These are phyloP conservation scores for Clarireedia homoeocarpa DNA, from an alignment of 2,329 filamentous ascomycete genomes.

Conservation along the genomic window DNA sequence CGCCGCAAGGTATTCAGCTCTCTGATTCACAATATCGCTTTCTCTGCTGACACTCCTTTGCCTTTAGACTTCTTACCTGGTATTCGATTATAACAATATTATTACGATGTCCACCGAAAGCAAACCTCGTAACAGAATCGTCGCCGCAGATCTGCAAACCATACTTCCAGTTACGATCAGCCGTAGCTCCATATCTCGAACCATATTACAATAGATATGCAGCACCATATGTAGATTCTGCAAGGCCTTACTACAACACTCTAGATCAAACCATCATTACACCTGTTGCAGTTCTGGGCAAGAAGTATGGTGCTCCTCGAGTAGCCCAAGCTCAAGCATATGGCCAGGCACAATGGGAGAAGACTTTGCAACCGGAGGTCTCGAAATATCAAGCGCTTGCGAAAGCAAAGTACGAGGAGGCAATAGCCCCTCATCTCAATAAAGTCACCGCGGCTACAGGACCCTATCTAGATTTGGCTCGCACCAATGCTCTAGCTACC, in stretches of 20 bases:
- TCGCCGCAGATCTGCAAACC: conserved; percentile 77
- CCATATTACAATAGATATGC: conserved; percentile 85
- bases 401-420: conserved; percentile 59
- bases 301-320: conserved; percentile 68
- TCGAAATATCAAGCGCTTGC: conserved; percentile 53
- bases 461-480: conserved; percentile 67
- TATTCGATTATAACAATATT: conserved; percentile 74
- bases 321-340: conserved; percentile 60
- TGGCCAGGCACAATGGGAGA: conserved; percentile 67
- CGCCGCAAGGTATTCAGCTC: conserved; percentile 43
- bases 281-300: conserved; percentile 59
- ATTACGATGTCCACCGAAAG: conserved; percentile 70
- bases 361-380: conserved; percentile 67
- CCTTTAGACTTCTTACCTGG: conserved; percentile 68
- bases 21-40: not conserved
- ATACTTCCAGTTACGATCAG: conserved; percentile 60
- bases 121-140: conserved; percentile 57
- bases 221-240: conserved; percentile 70
- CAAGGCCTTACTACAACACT: conserved; percentile 65
- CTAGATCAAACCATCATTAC: conserved; percentile 57
- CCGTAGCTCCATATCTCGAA: conserved; percentile 63
- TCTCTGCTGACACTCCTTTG: not conserved
- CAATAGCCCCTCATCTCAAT: conserved; percentile 66
- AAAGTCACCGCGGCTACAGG: conserved; percentile 47
- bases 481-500: conserved; percentile 54